Base-by-base conservation (phyloP, 2,329 filamentous ascomycete species). In the Neoascochyta sp. region DNA sequence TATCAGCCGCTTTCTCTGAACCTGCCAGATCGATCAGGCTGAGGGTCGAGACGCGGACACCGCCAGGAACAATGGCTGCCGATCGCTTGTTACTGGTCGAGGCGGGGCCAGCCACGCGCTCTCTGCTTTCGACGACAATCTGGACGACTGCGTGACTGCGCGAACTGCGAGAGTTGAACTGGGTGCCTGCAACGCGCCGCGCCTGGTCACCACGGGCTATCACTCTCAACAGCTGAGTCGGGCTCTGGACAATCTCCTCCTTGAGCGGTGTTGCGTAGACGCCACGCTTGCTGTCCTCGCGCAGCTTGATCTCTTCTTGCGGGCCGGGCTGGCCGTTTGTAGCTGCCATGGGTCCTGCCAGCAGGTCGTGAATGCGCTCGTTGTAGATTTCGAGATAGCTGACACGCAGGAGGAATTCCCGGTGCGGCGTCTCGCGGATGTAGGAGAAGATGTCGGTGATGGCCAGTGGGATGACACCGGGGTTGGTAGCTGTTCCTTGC, bases 381-480 rank as follows among this genome's bases (percentile, higher is more conserved):
- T 98, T 98, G 68, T 98, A 98, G 39, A 98, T 98, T 67, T 98
- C 92, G 41, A 98, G 73, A 59, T 98, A 98, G 70, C 90, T 96
- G 57, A 98, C 92, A 41, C 92, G 83, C 34, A 98, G 75, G 34
- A 98, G 67, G 47, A 98, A 98, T 57, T 98, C 92, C 38, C 92
- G 78, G 19, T 88, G 86, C 0, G 92, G 92, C 1, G 92, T 96
- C 66, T 98, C 92, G 35, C 92, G 83, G 48, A 98, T 98, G 63
- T 95, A 98, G 0, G 92, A 96, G 64, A 98, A 98, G 29, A 98
- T 98, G 58, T 98, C 92, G 41, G 92, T 96, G 50, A 98, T 96
- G 21, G 92, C 92, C 21, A 96, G 73, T 5, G 92, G 92, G 33
- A 98, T 98, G 16, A 98, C 92, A 67, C 92, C 92, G 1, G 92